Evolutionary conservation across 2,329 filamentous ascomycete genomes (phyloP), one percentile per base, ranked within the genome.

Genomic region (Pezicula neosporulosa): DNA sequence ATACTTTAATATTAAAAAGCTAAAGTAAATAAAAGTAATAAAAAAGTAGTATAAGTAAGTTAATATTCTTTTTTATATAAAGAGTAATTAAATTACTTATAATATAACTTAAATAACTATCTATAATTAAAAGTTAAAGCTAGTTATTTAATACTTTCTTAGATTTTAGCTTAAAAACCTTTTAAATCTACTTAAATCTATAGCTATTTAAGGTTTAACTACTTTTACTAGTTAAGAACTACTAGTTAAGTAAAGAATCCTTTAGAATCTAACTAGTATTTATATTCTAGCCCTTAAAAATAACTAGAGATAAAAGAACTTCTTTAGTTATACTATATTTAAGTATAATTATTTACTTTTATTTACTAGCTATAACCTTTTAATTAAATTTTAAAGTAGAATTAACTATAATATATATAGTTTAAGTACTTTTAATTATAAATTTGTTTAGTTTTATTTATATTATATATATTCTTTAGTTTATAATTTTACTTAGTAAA

Each of bases 81-180:
- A 47, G 44, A 21, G 9, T 4, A 47, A 47, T 47, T 5, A 47
- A 18, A 47, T 47, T 6, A 3, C 30, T 6, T 21, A 37, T 47
- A 37, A 47, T 47, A 47, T 47, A 18, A 24, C 44, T 47, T 16
- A 30, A 38, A 47, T 47, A 15, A 9, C 44, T 6, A 37, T 47
- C 28, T 21, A 37, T 37, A 47, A 47, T 47, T 13, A 47, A 35
- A 15, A 47, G 12, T 13, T 30, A 6, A 8, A 3, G 27, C 4
- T 24, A 6, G 24, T 47, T 24, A 36, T 28, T 4, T 15, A 24
- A 47, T 8, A 18, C 24, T 21, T 47, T 37, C 5, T 12, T 13
- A n/a, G n/a, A 47, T n/a, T 47, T 9, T 15, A 18, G 44, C 30
- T 47, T 5, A 47, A 47, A 24, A 15, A 47, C 44, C 16, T n/a